Evolutionary conservation across 169 alveolate genomes (phyloP), one percentile per base, ranked within the genome.

Genomic region (Cryptosporidium muris): DNA sequence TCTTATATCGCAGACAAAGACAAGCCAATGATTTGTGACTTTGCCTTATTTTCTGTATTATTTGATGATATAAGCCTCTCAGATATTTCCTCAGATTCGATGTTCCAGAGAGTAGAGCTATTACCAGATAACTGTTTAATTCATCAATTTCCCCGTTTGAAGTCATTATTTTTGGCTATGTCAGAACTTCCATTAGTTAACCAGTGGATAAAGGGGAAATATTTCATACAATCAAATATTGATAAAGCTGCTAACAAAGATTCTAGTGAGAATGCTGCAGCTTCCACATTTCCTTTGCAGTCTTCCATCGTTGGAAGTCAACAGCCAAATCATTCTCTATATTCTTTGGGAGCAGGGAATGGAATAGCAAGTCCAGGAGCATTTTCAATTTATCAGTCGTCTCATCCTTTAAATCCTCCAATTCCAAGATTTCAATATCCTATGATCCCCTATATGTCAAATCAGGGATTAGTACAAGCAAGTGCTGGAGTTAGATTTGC

Each of bases 1-100:
- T 54, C 67, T 58, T 74, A 58, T 74, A 74, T 74, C 4, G 85
- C 85, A 56, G 85, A 74, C 43, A 54, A 45, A 7, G 60, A 74
- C 47, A 74, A 58, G 37, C 74, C 85, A 43, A 74, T 74, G 85
- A 74, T 74, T 58, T 74, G 85, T 34, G 85, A 74, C 45, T 74
- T 74, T 14, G 49, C 49, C 60, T 74, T 74, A 58, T 74, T 74
- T 43, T 74, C 85, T 25, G 60, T 74, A 53, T 34, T 74, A 43
- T 74, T 74, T 6, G 85, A 74, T 47, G 85, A 74, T 58, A 58
- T 74, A 6, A 58, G 63, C 9, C 42, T 74, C 47, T 36, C 60
- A 9, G 85, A 74, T 45, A 40, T 74, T 36, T 47, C 14, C 60
- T 63, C 54, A n/a, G 5, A 49, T 7, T 54, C 54, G 11, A 49